Evolutionary conservation across 129 eudicot species (phyloP).

Genomic region (Tagetes patula): DNA sequence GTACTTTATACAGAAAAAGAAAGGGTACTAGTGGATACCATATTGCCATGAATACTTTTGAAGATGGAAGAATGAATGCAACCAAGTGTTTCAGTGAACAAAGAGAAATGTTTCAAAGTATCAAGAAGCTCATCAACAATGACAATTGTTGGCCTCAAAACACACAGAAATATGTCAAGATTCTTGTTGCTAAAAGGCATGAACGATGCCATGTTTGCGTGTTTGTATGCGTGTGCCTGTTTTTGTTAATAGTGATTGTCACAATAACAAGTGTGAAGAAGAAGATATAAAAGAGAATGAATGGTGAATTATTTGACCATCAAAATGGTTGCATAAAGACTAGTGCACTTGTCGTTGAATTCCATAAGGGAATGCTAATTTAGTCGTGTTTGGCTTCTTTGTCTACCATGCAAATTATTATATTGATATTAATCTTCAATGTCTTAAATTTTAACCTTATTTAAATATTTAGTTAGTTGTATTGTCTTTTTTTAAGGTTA

Average conservation of each 20-base stretch:
- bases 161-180: conserved; percentile 51
- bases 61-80: conserved; percentile 65
- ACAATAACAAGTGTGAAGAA: not conserved
- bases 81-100: conserved; percentile 53
- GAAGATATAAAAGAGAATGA: not conserved
- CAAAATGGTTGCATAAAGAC: not conserved
- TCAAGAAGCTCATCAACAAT: conserved; percentile 55
- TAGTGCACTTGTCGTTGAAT: conserved; percentile 21
- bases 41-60: conserved; percentile 71
- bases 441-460: not conserved
- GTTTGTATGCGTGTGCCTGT: not conserved
- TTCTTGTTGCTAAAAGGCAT: conserved; percentile 64
- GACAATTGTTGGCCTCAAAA: conserved; percentile 55
- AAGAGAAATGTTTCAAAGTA: conserved; percentile 50
- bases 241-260: not conserved
- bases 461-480: too few relatives aligned
- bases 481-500: too few relatives aligned
- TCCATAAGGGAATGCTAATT: conserved; percentile 35
- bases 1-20: not conserved
- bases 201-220: conserved; percentile 49
- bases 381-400: conserved; percentile 40
- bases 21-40: conserved; percentile 42
- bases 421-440: not conserved
- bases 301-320: conserved; percentile 14
- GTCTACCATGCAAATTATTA: conserved; percentile 16